Conservation (phyloP, 495 filamentous ascomycete species). For the Neurospora pannonica region DNA sequence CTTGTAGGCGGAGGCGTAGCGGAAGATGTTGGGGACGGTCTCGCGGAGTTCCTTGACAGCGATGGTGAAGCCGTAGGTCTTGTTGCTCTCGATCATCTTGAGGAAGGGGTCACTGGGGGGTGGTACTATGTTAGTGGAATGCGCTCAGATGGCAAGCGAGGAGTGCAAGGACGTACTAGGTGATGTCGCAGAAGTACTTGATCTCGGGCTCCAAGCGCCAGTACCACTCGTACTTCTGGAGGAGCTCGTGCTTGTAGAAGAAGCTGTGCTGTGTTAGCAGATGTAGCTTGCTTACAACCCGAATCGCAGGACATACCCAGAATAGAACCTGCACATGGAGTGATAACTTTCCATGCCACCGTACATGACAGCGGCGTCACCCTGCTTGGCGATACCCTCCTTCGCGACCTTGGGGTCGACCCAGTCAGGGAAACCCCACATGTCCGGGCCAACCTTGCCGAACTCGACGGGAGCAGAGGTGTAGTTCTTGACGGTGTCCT, state of each 20-base stretch:
- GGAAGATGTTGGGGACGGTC: constrained; percentile 97
- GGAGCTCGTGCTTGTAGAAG: constrained; percentile 95
- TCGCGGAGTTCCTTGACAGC: constrained; percentile 97
- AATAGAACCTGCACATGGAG: constrained; percentile 98
- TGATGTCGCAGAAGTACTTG: constrained; percentile 99
- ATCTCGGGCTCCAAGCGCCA: constrained; percentile 99
- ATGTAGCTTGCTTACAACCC: neutral
- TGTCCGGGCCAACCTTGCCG: constrained; percentile 79
- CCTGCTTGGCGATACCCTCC: constrained; percentile 91
- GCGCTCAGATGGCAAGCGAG: neutral
- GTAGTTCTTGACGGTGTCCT: constrained; percentile 79
- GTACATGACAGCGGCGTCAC: constrained; percentile 98
- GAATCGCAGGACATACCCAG: constrained; percentile 51
- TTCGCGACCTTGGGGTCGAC: constrained; percentile 85
- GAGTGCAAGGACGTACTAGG: constrained; percentile 61
- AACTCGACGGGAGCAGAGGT: constrained; percentile 82
- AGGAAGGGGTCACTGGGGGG: constrained; percentile 78
- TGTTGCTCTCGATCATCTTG: constrained; percentile 84
- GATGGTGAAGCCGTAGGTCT: constrained; percentile 98
- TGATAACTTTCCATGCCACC: constrained; percentile 99
- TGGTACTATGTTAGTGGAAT: constrained; percentile 6
- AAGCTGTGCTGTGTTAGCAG: constrained; percentile 45
- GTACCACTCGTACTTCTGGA: constrained; percentile 98
- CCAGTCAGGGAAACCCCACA: constrained; percentile 98
- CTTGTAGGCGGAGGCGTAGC: constrained; percentile 99